These are phyloP conservation scores for Blastobotrys robertii DNA, from an alignment of 805 yeast species.

Conservation along the genomic window DNA sequence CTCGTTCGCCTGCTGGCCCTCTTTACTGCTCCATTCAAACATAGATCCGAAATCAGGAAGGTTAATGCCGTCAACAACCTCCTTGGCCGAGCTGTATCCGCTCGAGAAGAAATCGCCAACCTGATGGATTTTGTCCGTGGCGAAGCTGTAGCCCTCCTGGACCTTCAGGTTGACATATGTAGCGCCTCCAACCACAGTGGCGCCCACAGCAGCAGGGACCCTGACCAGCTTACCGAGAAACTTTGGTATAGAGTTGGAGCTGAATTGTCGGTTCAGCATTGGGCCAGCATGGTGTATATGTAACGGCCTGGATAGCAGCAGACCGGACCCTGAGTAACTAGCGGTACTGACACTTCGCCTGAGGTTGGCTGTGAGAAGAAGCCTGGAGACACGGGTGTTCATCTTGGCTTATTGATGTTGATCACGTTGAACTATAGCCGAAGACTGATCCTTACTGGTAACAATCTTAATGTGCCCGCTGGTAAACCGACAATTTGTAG, in stretches of 20 bases:
- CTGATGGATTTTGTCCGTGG: constrained; percentile 55
- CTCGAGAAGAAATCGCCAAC: constrained; percentile 40
- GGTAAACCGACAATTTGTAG: too few relatives aligned
- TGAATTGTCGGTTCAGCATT: constrained; percentile 1
- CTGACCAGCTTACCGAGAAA: constrained; percentile 14
- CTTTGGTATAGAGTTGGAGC: constrained; percentile 14
- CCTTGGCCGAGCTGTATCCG: constrained; percentile 39
- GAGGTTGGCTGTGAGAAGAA: too few relatives aligned
- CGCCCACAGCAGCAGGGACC: constrained; percentile 73
- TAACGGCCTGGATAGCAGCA: not conserved
- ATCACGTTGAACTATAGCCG: too few relatives aligned
- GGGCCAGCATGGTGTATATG: not conserved
- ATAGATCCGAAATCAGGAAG: constrained; percentile 16
- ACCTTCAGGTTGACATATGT: constrained; percentile 87
- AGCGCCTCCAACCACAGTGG: constrained; percentile 90
- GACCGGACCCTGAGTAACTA: too few relatives aligned
- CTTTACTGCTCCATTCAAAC: constrained; percentile 6
- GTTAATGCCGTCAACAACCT: constrained; percentile 33
- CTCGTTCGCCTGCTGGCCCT: constrained; percentile 2
- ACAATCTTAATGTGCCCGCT: too few relatives aligned
- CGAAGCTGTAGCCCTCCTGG: constrained; percentile 69
- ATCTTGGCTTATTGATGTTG: too few relatives aligned
- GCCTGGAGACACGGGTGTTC: too few relatives aligned
- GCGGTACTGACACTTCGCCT: too few relatives aligned
- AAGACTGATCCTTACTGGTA: too few relatives aligned